Evolutionary conservation across 768 basidiomycete species (phyloP).

Genomic region (Mycena belliarum): DNA sequence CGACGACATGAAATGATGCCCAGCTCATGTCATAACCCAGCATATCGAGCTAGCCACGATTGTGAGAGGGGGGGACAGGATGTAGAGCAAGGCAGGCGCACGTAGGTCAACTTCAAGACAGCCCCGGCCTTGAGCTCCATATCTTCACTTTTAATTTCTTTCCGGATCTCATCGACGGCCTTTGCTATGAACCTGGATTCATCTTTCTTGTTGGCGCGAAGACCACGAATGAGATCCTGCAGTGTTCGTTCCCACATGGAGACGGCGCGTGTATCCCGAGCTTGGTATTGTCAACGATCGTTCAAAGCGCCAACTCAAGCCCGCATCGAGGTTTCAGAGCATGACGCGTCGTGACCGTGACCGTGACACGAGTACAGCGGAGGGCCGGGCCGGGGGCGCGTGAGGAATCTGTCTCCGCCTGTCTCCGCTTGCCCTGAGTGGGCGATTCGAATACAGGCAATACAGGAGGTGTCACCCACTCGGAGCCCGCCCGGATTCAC

Average conservation of each 20-base stretch:
- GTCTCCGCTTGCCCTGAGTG: no score
- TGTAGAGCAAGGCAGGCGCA: slow-evolving; percentile 41
- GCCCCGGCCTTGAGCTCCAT: slow-evolving; percentile 97
- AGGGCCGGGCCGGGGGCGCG: no score
- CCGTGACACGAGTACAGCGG: no score
- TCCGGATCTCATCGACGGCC: slow-evolving; percentile 91
- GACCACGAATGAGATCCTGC: slow-evolving; percentile 92
- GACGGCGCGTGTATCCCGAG: slow-evolving; percentile 16
- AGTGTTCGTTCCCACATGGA: slow-evolving; percentile 98
- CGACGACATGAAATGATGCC: slow-evolving; percentile 96
- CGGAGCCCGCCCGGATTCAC: no score
- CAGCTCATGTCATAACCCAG: slow-evolving; percentile 92
- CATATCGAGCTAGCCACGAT: slow-evolving; percentile 85
- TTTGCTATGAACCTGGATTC: slow-evolving; percentile 89
- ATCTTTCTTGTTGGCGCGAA: slow-evolving; percentile 94
- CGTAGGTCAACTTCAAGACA: slow-evolving; percentile 94
- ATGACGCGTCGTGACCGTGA: no score
- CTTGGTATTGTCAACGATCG: not conserved
- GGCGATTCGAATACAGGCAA: no score
- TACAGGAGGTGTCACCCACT: no score
- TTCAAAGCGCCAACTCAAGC: slow-evolving; percentile 1
- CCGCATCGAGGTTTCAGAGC: not conserved
- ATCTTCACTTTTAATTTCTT: slow-evolving; percentile 89
- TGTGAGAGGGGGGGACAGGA: slow-evolving; percentile 7
- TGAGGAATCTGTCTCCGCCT: no score